Evolutionary conservation across 2,329 filamentous ascomycete species (phyloP).

Genomic region (Cladosporium austrohemisphaericum): DNA sequence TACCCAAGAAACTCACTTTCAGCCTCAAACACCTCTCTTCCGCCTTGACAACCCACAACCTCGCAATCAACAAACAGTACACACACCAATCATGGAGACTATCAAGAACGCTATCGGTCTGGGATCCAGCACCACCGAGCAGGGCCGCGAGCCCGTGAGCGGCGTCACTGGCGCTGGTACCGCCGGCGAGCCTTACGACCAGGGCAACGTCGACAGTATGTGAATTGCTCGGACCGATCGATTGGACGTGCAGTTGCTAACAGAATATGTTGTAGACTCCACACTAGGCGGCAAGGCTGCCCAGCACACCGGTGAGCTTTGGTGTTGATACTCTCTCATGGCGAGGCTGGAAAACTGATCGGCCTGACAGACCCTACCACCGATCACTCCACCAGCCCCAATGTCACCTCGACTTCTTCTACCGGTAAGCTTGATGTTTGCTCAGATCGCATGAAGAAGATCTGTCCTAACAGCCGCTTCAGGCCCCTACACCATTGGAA

Average conservation of each 20-base stretch:
- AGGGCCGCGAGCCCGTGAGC: constrained; percentile 64
- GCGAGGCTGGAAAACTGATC: neutral
- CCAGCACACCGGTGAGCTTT: constrained; percentile 7
- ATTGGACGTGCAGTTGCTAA: too few species aligned
- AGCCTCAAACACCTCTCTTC: too few species aligned
- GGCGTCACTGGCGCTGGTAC: constrained; percentile 65
- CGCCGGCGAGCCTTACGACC: constrained; percentile 70
- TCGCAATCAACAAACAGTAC: neutral
- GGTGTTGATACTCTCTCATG: too few species aligned
- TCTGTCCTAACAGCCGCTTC: neutral
- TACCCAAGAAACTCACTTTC: too few species aligned
- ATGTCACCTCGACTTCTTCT: neutral
- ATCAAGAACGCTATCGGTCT: constrained; percentile 46
- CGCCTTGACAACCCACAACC: too few species aligned
- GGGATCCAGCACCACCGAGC: constrained; percentile 27
- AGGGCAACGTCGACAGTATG: constrained; percentile 65
- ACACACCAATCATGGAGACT: constrained; percentile 55
- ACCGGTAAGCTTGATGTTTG: neutral
- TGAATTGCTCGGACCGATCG: too few species aligned
- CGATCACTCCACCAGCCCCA: neutral
- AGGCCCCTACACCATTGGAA: neutral
- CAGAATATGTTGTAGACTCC: neutral
- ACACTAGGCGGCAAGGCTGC: constrained; percentile 10
- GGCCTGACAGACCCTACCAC: neutral
- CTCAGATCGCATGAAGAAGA: neutral